These are phyloP conservation scores for Myriosclerotinia scirpicola DNA, from an alignment of 2,329 filamentous ascomycete genomes.

Conservation along the genomic window DNA sequence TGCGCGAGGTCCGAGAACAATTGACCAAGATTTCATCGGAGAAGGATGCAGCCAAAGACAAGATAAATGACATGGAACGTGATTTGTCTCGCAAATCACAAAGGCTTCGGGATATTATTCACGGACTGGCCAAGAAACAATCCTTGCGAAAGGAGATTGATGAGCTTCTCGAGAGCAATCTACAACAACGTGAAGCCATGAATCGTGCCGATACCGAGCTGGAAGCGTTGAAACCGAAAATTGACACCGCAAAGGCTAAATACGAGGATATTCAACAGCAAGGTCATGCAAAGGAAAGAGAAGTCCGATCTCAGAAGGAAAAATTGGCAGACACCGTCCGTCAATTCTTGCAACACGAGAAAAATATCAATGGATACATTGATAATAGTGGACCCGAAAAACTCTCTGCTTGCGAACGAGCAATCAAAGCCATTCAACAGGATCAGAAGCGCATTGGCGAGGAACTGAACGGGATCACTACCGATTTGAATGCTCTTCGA, in stretches of 20 bases:
- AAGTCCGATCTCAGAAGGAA: constrained; percentile 68
- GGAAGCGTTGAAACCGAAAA: constrained; percentile 70
- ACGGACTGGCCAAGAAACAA: constrained; percentile 79
- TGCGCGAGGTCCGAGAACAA: constrained; percentile 61
- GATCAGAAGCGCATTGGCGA: constrained; percentile 64
- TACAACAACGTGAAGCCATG: constrained; percentile 68
- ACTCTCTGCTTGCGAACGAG: constrained; percentile 66
- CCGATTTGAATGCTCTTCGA: constrained; percentile 73
- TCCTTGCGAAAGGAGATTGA: constrained; percentile 70
- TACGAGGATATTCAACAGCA: constrained; percentile 75
- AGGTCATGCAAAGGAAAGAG: constrained; percentile 70
- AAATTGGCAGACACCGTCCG: constrained; percentile 71
- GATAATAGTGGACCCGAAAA: constrained; percentile 71
- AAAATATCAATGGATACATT: constrained; percentile 77
- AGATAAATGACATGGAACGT: constrained; percentile 70
- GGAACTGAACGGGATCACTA: constrained; percentile 66
- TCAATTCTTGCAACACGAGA: constrained; percentile 72
- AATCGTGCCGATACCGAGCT: constrained; percentile 70
- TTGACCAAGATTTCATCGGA: constrained; percentile 67
- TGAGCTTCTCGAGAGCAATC: constrained; percentile 66
- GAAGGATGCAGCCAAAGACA: constrained; percentile 67
- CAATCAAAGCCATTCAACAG: constrained; percentile 66
- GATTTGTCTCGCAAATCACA: constrained; percentile 73
- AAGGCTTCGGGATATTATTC: constrained; percentile 67
- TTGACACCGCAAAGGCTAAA: constrained; percentile 71